Conservation (phyloP, 148 eudicot species). For the Euryodendron excelsum region DNA sequence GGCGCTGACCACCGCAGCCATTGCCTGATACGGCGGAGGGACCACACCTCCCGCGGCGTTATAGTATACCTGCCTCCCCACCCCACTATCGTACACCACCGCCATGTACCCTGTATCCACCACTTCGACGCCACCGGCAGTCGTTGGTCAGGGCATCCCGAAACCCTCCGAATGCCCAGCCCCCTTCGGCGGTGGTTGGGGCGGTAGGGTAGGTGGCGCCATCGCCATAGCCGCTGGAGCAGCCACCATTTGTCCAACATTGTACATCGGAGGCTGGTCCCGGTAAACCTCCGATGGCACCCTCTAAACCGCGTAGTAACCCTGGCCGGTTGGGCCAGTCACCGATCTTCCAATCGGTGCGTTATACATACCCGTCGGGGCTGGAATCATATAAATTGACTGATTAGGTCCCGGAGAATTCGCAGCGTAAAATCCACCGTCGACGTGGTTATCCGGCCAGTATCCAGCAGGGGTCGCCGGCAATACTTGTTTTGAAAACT, state of each 20-base stretch:
- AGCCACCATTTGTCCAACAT: slow-evolving; percentile 15
- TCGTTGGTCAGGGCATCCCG: slow-evolving; percentile 33
- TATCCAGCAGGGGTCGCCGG: slow-evolving; percentile 36
- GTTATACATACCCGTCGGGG: slow-evolving; percentile 49
- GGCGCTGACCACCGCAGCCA: slow-evolving; percentile 20
- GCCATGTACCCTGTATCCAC: slow-evolving; percentile 42
- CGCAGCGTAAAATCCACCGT: slow-evolving; percentile 34
- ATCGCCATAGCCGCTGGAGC: slow-evolving; percentile 22
- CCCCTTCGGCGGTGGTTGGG: slow-evolving; percentile 27
- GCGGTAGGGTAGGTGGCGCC: slow-evolving; percentile 29
- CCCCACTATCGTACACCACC: slow-evolving; percentile 58
- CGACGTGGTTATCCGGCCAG: slow-evolving; percentile 38
- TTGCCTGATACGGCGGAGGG: slow-evolving; percentile 37
- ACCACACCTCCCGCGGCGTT: slow-evolving; percentile 45
- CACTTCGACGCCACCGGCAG: slow-evolving; percentile 20
- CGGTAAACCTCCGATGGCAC: slow-evolving; percentile 50
- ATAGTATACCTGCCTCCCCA: slow-evolving; percentile 73
- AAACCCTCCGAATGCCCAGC: slow-evolving; percentile 38
- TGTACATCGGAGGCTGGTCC: slow-evolving; percentile 46
- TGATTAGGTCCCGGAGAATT: slow-evolving; percentile 28
- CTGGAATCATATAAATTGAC: slow-evolving; percentile 65
- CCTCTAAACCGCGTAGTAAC: slow-evolving; percentile 64
- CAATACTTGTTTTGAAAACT: slow-evolving; percentile 16
- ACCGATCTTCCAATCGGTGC: slow-evolving; percentile 49
- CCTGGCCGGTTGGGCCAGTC: slow-evolving; percentile 43